These are phyloP conservation scores for Candida xyloterini DNA, from an alignment of 805 yeast genomes.

Conservation along the genomic window DNA sequence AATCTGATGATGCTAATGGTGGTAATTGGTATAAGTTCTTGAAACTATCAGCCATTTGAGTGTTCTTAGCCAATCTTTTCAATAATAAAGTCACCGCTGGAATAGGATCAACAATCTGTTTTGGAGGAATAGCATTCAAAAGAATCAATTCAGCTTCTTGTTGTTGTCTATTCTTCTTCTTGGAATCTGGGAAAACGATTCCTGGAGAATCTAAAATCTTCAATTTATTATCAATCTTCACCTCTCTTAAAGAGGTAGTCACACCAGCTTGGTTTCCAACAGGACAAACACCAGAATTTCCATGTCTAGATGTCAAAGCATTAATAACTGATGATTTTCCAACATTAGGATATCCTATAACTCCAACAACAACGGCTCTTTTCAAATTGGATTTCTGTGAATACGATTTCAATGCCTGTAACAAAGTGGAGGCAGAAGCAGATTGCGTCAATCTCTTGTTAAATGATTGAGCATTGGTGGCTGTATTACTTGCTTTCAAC, in stretches of 20 bases:
- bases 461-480: conserved; percentile 64
- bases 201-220: conserved; percentile 95
- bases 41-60: conserved; percentile 75
- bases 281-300: conserved; percentile 77
- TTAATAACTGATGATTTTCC: conserved; percentile 95
- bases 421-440: conserved; percentile 67
- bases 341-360: conserved; percentile 95
- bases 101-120: conserved; percentile 77
- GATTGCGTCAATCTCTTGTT: conserved; percentile 71
- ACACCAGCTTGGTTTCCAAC: conserved; percentile 98
- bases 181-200: conserved; percentile 78
- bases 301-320: conserved; percentile 78
- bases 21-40: conserved; percentile 75
- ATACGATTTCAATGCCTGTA: conserved; percentile 80
- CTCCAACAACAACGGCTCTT: conserved; percentile 89
- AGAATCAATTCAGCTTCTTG: conserved; percentile 88
- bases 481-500: conserved; percentile 73
- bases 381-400: conserved; percentile 81
- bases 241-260: conserved; percentile 87
- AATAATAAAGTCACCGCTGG: conserved; percentile 76
- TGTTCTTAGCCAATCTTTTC: conserved; percentile 69
- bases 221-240: conserved; percentile 85
- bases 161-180: conserved; percentile 46
- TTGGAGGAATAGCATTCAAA: conserved; percentile 85
- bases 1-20: conserved; percentile 65